Conservation (phyloP, 179 eudicot species). For the Silene noctiflora region DNA sequence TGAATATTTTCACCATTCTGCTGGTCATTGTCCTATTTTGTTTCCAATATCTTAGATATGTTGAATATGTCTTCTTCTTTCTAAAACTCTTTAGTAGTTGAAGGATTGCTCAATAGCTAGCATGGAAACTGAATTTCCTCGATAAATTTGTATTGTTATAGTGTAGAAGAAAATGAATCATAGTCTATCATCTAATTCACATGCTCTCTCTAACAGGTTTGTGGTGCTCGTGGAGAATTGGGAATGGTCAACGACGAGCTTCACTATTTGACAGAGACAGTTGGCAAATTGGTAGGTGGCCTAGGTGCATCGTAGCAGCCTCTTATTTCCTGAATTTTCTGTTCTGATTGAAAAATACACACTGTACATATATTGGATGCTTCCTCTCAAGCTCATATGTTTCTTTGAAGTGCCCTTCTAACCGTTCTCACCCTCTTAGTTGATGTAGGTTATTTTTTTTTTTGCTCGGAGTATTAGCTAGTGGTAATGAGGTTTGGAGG, state of each 20-base stretch:
- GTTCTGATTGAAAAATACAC: neutral
- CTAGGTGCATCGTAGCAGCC: slow-evolving; percentile 30
- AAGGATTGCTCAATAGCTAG: too few species aligned
- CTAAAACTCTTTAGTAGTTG: too few species aligned
- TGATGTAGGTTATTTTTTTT: too few species aligned
- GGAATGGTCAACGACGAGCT: slow-evolving; percentile 55
- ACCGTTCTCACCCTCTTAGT: neutral
- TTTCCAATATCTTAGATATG: neutral
- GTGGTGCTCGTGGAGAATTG: slow-evolving; percentile 61
- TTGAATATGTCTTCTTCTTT: too few species aligned
- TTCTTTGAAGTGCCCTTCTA: neutral
- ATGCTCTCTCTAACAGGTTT: slow-evolving; percentile 51
- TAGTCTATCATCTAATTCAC: neutral
- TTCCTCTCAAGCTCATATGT: neutral
- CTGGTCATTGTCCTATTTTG: neutral
- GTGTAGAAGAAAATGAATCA: neutral
- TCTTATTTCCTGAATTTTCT: slow-evolving; percentile 16
- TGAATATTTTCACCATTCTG: neutral
- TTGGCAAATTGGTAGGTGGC: slow-evolving; percentile 49
- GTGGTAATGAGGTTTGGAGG: neutral
- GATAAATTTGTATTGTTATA: too few species aligned
- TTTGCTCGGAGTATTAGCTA: too few species aligned
- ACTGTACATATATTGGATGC: neutral
- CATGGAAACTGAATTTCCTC: too few species aligned
- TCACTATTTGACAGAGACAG: slow-evolving; percentile 50